Base-by-base conservation (phyloP, 2,329 filamentous ascomycete species). In the Aspergillus unguis region DNA sequence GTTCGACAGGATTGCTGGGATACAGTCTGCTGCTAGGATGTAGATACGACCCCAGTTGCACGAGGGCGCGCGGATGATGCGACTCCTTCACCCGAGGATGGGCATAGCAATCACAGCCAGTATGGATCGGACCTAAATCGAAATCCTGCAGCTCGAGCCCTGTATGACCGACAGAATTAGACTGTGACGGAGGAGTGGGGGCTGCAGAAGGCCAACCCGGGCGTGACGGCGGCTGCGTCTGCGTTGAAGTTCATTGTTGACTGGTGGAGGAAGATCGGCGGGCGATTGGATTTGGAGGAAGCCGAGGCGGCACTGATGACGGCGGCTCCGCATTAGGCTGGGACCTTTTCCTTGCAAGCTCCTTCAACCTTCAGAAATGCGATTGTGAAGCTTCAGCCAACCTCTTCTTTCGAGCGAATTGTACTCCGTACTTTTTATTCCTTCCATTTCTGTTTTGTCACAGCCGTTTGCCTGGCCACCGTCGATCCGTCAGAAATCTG, bases 1-100 rank as follows among this genome's bases (percentile, higher is more conserved):
- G 47, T 61, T 60, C 61, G 66, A 65, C 63, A 58, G 61, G 61
- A 55, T 51, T 58, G 44, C 60, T 58, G 63, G 67, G 67, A 65
- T 61, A 62, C 58, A 64, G 63, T 59, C 61, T 57, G 63, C 50
- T 62, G 52, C 27, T 17, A 17, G 17, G 17, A 1, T 54, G 58
- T 63, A 64, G 52, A 60, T 55, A 63, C 44, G 44, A 36, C 25
- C 40, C 46, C 27, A 43, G 65, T 68, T 59, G 61, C 55, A 70
- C 65, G 38, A 50, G 47, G 48, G 54, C 58, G 48, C 41, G 55
- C 63, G 64, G 66, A 32, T 17, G 17, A 56, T 58, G n/a, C 4
- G 36, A 5, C 36, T 38, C 61, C 56, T 57, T 58, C 60, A 62
- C 64, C 65, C 60, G 61, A 52, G 47, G 44, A 50, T 44, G 47